Base-by-base conservation (phyloP, 139 green algal species). In the Limnomonas spitsbergensis region DNA sequence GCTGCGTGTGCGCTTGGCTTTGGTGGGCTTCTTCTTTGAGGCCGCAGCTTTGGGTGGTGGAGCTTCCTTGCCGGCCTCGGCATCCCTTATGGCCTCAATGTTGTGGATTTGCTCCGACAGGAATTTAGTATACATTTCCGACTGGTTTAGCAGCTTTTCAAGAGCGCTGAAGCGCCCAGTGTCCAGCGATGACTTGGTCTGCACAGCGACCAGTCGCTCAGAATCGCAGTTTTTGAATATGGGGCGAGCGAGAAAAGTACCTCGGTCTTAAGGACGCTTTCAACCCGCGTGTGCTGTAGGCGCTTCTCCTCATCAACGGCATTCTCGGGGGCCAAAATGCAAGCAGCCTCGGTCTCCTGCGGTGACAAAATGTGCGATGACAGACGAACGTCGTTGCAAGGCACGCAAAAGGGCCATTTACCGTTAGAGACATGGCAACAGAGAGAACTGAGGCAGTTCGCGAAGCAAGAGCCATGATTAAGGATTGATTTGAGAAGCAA, bases 121-220 rank as follows among this genome's bases (percentile, higher is more conserved):
- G 78, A 97, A 98, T 80, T 91, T 74, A 4, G 87, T 94, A 85
- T 97, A 98, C 80, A 96, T 81, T 32, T 90, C 86, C 26, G 90
- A 89, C 78, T 91, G 85, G 68, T 91, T 86, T 61, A 95, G 78
- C 9, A 90, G 20, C 3, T 31, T 9, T 27, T 80, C 69, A 38
- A 81, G 75, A 38, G 37, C 76, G 1, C 26, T 53, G 39, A 79
- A 79, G 6, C 37, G 54, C 56, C 9, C 6, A 26, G 2, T 68
- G 75, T 39, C 54, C 56, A 80, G 4, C 35, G 67, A 31, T 7
- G 34, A 4, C 14, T 31, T 74, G 67, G 35, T 34, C 9, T n/a
- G n/a, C n/a, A n/a, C n/a, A n/a, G n/a, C n/a, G n/a, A n/a, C n/a
- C n/a, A n/a, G n/a, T n/a, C n/a, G n/a, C n/a, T n/a, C n/a, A n/a